Evolutionary conservation across 1,139 yeast species (phyloP), one percentile per base, ranked within the genome.

Genomic region (Yamadazyma oceani): DNA sequence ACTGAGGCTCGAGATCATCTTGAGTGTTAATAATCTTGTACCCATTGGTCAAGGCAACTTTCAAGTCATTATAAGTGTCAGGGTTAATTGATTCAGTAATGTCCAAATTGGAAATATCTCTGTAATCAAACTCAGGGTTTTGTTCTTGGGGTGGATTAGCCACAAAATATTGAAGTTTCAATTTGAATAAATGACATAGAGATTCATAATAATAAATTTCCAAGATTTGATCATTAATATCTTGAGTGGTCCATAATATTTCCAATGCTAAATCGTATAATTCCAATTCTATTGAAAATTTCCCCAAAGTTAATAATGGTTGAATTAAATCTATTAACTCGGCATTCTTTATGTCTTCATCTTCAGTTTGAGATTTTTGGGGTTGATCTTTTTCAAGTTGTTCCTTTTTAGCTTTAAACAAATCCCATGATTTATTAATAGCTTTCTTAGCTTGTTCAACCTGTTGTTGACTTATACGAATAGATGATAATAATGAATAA

Each of bases 121-220:
- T 70, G 51, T 77, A 77, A 45, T 77, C 79, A 36, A 63, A 71
- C 21, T 65, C 62, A 21, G 57, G 55, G 28, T 28, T 24, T 27
- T 24, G 12, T 13, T 25, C 59, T 30, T 15, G 19, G 4, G 14
- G 9, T 5, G 30, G 30, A 5, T 41, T 34, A 5, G 37, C 17
- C 12, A 34, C 34, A 15, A 43, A 24, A 2, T 47, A 43, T 17
- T 43, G 45, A 57, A 40, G 62, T 45, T 81, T 80, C 12, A 82
- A 80, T 37, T 66, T 69, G 50, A 86, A 68, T 44, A 81, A 74
- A 52, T 81, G 71, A 1, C 94, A 80, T 53, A 89, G 78, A 0
- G 94, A 94, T 55, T 87, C 95, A 48, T 88, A 67, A 56, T 90
- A 90, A 54, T 77, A 83, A 26, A 83, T 73, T 51, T 90, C 97